phyloP scores from a whole-genome alignment of 2,329 filamentous ascomycete genomes.

The Cadophora gregata region DNA sequence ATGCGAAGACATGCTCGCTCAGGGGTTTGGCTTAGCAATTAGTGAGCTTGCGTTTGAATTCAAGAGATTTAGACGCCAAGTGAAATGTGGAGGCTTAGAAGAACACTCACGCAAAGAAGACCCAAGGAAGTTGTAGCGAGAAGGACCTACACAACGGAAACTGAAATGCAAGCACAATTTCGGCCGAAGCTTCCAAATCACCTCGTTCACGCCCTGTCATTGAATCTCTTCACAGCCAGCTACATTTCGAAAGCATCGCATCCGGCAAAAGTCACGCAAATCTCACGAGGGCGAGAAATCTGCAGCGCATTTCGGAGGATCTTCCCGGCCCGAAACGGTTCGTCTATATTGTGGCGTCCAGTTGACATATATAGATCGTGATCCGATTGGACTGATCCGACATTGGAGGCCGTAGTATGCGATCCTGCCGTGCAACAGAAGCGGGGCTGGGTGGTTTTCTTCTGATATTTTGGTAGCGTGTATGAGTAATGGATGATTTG shows the following conservation, averaged over 20 bases:
- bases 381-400: slow-evolving; percentile 11
- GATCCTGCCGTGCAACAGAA: not conserved
- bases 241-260: not conserved
- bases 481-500: slow-evolving; percentile 13
- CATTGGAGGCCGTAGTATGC: not conserved
- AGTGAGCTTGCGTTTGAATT: not conserved
- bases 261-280: not conserved
- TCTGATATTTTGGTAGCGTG: slow-evolving; percentile 10
- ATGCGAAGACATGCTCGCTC: not conserved
- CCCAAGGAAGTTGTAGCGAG: no score
- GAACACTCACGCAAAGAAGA: no score
- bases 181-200: not conserved
- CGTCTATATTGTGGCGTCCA: not conserved
- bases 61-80: no score
- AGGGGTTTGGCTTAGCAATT: not conserved
- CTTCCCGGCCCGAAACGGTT: slow-evolving; percentile 1
- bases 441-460: not conserved
- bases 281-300: slow-evolving; percentile 10
- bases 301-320: not conserved
- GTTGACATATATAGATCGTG: slow-evolving; percentile 5
- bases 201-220: not conserved
- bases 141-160: no score
- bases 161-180: no score
- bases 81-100: no score
- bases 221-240: not conserved